A percentile compares a stretch with the other conserved stretches of the same genome.
phyloP scores from a whole-genome alignment of 129 eudicot genomes.

The Centaurea solstitialis region DNA sequence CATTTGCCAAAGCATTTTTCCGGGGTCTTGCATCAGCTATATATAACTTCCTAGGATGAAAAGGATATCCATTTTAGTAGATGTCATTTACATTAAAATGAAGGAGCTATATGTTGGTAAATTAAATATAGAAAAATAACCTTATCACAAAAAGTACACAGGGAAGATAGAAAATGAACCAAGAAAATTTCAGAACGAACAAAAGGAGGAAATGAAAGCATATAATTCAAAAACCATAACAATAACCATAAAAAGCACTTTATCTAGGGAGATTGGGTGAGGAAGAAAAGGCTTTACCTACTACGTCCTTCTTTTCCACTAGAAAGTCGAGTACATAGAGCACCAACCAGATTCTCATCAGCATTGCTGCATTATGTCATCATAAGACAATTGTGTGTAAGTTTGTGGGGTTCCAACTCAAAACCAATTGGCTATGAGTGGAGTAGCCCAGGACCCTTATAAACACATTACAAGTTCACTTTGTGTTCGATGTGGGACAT shows the following conservation, averaged over 20 bases:
- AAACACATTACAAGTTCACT: no score
- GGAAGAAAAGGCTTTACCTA: conserved; percentile 40
- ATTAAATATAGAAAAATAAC: neutral
- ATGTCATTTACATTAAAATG: conserved; percentile 17
- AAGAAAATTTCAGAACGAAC: neutral
- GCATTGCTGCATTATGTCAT: conserved; percentile 64
- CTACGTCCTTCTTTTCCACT: conserved; percentile 51
- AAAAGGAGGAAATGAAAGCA: neutral
- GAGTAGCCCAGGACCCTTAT: no score
- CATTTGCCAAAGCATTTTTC: conserved; percentile 97
- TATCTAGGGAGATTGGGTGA: neutral
- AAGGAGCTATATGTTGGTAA: neutral
- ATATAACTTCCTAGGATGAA: conserved; percentile 74
- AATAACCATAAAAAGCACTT: neutral
- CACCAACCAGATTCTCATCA: conserved; percentile 97
- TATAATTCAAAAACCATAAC: neutral
- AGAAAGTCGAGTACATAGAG: conserved; percentile 65
- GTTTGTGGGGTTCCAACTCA: no score
- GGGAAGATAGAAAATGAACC: neutral
- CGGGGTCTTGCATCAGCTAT: conserved; percentile 99
- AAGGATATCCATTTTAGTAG: conserved; percentile 3
- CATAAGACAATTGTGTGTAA: neutral
- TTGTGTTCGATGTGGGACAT: no score
- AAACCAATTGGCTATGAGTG: no score
- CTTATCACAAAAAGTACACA: neutral